Evolutionary conservation across 2,329 filamentous ascomycete genomes (phyloP).

Genomic region (Apiospora rasikravindrae): DNA sequence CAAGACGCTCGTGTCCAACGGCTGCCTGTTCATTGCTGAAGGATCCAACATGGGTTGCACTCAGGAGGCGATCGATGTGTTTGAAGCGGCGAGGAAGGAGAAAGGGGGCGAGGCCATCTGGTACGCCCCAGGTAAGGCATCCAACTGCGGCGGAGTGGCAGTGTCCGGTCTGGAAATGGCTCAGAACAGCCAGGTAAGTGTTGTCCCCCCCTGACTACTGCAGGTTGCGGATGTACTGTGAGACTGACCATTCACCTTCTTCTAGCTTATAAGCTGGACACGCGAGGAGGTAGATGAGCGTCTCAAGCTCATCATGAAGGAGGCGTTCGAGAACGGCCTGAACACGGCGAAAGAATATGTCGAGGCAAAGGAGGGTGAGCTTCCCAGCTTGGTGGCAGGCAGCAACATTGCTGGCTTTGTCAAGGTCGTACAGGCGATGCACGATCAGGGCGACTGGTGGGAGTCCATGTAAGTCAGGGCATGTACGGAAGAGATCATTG

Average conservation of each 20-base stretch:
- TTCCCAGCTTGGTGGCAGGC: constrained; percentile 89
- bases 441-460: constrained; percentile 97
- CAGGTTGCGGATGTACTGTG: neutral
- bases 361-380: constrained; percentile 76
- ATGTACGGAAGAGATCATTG: neutral
- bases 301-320: constrained; percentile 94
- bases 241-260: neutral
- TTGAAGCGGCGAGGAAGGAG: constrained; percentile 78
- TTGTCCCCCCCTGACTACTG: neutral
- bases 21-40: constrained; percentile 87
- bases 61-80: constrained; percentile 90
- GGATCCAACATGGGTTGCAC: constrained; percentile 99
- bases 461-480: neutral
- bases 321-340: constrained; percentile 87
- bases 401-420: constrained; percentile 97
- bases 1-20: constrained; percentile 75
- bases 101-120: constrained; percentile 77
- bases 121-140: constrained; percentile 97
- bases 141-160: constrained; percentile 96
- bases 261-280: constrained; percentile 79
- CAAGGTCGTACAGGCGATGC: constrained; percentile 95
- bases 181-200: constrained; percentile 75
- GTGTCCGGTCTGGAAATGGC: constrained; percentile 99
- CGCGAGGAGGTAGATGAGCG: constrained; percentile 87
- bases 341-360: constrained; percentile 91